These are phyloP conservation scores for Lactarius hatsudake DNA, from an alignment of 768 basidiomycete species.

Conservation along the genomic window DNA sequence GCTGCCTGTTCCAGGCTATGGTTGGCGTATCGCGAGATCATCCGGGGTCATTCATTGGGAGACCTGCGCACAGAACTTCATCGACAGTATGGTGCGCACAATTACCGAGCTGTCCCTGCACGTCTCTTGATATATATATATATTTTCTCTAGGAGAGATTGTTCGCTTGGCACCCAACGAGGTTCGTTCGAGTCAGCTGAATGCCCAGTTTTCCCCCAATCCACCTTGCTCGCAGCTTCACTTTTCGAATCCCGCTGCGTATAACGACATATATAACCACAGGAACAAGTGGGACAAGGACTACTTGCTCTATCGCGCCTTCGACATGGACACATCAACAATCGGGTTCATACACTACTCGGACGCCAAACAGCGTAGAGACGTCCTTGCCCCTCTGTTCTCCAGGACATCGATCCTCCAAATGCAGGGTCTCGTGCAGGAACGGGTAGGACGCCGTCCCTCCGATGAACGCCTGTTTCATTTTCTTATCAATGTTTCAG, in stretches of 20 bases:
- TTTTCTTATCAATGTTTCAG: neutral
- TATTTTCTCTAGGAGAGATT: neutral
- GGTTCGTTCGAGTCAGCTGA: neutral
- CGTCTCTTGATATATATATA: neutral
- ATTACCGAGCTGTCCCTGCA: neutral
- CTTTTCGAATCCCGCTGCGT: neutral
- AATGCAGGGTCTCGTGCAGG: neutral
- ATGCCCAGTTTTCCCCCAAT: neutral
- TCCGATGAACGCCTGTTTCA: no score
- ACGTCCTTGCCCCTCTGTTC: neutral
- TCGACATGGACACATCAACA: neutral
- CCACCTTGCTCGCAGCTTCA: neutral
- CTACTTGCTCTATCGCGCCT: neutral
- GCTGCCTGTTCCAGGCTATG: neutral
- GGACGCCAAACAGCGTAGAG: neutral
- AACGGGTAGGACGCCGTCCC: neutral
- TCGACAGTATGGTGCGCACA: neutral
- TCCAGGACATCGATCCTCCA: neutral
- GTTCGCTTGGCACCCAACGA: constrained; percentile 1
- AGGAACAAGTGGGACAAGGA: neutral
- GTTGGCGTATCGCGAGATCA: neutral
- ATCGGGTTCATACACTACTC: neutral
- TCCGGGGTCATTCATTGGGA: neutral
- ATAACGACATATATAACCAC: neutral
- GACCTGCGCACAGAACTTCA: neutral